A percentile compares a stretch with the other conserved stretches of the same genome.
Conservation (phyloP, 306 rosid genomes). For the Malus domestica region DNA sequence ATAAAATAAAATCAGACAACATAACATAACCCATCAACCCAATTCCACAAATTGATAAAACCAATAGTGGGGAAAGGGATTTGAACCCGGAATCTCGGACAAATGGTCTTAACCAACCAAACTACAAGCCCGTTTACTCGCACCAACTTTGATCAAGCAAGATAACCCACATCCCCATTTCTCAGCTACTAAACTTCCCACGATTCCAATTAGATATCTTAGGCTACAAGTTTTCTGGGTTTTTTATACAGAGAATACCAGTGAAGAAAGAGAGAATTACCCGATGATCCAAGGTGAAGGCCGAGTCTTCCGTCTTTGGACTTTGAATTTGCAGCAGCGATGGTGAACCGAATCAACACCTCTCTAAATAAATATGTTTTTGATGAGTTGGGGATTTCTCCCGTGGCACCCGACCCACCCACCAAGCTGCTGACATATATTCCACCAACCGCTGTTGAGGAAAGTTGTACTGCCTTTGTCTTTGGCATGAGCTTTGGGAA, state of each 20-base stretch:
- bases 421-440: background rate
- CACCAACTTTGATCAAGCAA: background rate
- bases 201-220: too few species aligned
- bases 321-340: background rate
- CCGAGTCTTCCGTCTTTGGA: background rate
- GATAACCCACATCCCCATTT: background rate
- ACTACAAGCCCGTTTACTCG: background rate
- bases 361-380: background rate
- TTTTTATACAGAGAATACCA: background rate
- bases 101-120: too few species aligned
- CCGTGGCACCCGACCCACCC: background rate
- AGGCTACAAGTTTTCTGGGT: background rate
- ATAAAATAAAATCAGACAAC: background rate
- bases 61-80: too few species aligned
- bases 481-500: background rate
- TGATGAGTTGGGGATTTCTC: background rate
- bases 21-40: background rate
- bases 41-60: background rate
- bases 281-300: background rate
- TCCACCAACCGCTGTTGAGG: background rate
- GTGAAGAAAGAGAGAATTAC: background rate
- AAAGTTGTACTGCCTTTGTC: too few species aligned
- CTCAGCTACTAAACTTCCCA: background rate
- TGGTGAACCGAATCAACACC: background rate
- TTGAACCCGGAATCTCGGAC: too few species aligned